Conservation (phyloP, 2,329 filamentous ascomycete genomes). For the Hawksworthiomyces lignivorus region DNA sequence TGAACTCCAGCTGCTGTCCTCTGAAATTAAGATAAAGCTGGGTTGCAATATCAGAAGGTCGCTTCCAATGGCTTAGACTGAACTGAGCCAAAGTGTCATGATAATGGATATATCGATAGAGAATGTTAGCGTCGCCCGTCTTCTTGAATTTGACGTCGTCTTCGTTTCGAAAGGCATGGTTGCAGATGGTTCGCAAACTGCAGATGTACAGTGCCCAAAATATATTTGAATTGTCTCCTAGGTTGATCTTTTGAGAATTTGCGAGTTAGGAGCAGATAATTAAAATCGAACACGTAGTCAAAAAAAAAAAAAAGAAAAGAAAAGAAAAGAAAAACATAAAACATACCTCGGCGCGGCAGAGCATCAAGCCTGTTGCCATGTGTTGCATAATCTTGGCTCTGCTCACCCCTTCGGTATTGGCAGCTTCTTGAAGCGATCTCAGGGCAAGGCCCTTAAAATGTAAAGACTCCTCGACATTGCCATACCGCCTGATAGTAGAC, state of each 20-base stretch:
- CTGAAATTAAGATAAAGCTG: constrained; percentile 3
- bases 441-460: constrained; percentile 10
- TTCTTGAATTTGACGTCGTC: constrained; percentile 5
- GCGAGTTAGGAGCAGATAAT: too few species aligned
- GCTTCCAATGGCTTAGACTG: constrained; percentile 19
- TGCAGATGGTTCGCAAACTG: constrained; percentile 9
- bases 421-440: constrained; percentile 4
- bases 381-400: constrained; percentile 5
- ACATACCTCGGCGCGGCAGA: constrained; percentile 11
- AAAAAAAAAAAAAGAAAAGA: too few species aligned
- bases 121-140: constrained; percentile 14
- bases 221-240: constrained; percentile 5
- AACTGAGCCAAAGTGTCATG: constrained; percentile 22
- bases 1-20: neutral
- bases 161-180: constrained; percentile 14
- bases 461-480: constrained; percentile 4
- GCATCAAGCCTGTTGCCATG: constrained; percentile 7
- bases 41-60: constrained; percentile 2
- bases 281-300: too few species aligned
- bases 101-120: constrained; percentile 24
- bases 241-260: too few species aligned
- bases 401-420: neutral
- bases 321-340: too few species aligned
- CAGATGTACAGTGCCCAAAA: constrained; percentile 13
- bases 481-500: constrained; percentile 5